A percentile compares a stretch with the other conserved stretches of the same genome.
phyloP scores from a whole-genome alignment of 2,329 filamentous ascomycete species.

The Podosphaera xanthii region DNA sequence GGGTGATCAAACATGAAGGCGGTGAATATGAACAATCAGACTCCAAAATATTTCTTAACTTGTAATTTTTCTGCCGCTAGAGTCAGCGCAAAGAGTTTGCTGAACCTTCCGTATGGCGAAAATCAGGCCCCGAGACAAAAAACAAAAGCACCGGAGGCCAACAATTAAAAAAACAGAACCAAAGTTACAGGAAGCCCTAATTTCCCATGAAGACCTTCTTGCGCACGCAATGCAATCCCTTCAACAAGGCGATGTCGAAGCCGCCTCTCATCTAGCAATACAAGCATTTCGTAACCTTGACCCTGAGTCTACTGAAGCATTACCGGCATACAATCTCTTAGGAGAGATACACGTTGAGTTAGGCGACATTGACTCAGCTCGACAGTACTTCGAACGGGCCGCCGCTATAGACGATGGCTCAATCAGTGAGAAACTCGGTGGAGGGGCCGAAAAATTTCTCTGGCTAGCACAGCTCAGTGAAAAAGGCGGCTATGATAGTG shows the following conservation, averaged over 20 bases:
- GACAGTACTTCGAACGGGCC: constrained; percentile 48
- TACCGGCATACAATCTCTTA: constrained; percentile 16
- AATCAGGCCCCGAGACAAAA: background rate
- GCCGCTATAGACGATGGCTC: constrained; percentile 57
- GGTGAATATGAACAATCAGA: too few relatives aligned
- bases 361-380: constrained; percentile 52
- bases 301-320: constrained; percentile 9
- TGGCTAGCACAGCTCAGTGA: constrained; percentile 80
- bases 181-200: background rate
- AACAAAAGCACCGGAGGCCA: background rate
- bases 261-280: constrained; percentile 12
- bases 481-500: constrained; percentile 41
- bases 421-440: constrained; percentile 46
- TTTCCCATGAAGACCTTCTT: background rate
- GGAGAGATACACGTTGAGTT: constrained; percentile 19
- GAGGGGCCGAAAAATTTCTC: constrained; percentile 80
- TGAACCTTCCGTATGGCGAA: background rate
- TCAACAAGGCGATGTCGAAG: constrained; percentile 15
- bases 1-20: too few relatives aligned
- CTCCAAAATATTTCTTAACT: too few relatives aligned
- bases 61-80: too few relatives aligned
- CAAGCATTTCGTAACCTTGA: constrained; percentile 11
- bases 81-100: background rate
- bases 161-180: background rate
- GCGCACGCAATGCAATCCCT: constrained; percentile 10